A percentile compares a stretch with the other conserved stretches of the same genome.
Conservation (phyloP, 441 rosid species). For the Euphorbia schlechtendalii region DNA sequence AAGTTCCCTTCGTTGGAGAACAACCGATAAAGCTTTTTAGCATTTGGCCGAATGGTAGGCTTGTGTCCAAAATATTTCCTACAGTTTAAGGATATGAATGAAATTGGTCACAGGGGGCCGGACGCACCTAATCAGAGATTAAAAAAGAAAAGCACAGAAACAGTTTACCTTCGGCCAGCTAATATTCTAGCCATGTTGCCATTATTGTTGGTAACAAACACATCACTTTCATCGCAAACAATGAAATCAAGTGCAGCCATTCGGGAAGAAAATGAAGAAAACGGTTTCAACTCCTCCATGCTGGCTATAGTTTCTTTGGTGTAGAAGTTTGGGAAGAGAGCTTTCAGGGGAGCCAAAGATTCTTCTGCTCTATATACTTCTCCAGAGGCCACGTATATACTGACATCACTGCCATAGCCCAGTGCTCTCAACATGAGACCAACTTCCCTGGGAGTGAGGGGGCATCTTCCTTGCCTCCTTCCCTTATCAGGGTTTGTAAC, state of each 20-base stretch:
- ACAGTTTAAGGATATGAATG: conserved; percentile 9
- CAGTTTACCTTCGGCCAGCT: conserved; percentile 91
- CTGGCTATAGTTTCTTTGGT: conserved; percentile 82
- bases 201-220: conserved; percentile 92
- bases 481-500: conserved; percentile 68
- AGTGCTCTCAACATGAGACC: conserved; percentile 96
- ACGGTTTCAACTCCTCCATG: conserved; percentile 67
- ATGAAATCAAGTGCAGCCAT: conserved; percentile 98
- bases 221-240: conserved; percentile 94
- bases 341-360: conserved; percentile 76
- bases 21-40: conserved; percentile 71
- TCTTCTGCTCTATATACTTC: conserved; percentile 90
- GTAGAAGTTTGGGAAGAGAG: conserved; percentile 80
- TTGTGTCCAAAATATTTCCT: conserved; percentile 96
- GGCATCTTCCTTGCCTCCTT: conserved; percentile 96
- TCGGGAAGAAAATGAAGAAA: conserved; percentile 71
- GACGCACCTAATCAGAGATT: too few relatives aligned
- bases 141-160: background rate
- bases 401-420: conserved; percentile 85
- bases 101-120: background rate
- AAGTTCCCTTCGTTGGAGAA: conserved; percentile 50
- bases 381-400: conserved; percentile 96
- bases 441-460: conserved; percentile 96
- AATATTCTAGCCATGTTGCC: conserved; percentile 97
- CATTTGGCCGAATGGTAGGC: conserved; percentile 91